These are phyloP conservation scores for Hydnum rufescens DNA, from an alignment of 768 basidiomycete species.

Conservation along the genomic window DNA sequence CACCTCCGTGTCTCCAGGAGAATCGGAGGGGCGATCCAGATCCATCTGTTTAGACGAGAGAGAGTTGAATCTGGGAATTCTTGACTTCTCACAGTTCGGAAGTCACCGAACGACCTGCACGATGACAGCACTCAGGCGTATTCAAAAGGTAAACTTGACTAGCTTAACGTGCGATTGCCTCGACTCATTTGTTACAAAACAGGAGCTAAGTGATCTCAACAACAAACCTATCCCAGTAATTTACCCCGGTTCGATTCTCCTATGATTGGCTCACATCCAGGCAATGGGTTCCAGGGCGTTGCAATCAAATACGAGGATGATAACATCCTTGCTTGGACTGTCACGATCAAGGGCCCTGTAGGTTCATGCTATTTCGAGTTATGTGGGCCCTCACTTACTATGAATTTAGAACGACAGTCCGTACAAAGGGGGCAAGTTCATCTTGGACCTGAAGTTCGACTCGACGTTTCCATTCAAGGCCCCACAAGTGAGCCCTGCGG, in stretches of 20 bases:
- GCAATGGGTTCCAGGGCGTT: conserved; percentile 29
- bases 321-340: conserved; percentile 62
- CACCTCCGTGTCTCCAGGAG: not conserved
- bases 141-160: conserved; percentile 45
- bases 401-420: conserved; percentile 65
- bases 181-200: not conserved
- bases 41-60: not conserved
- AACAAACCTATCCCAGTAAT: conserved; percentile 43
- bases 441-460: conserved; percentile 54
- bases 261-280: not conserved
- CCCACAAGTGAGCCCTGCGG: conserved; percentile 20
- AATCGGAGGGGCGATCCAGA: not conserved
- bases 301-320: conserved; percentile 43
- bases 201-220: conserved; percentile 51
- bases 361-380: conserved; percentile 14
- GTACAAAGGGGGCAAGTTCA: conserved; percentile 65
- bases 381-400: not conserved
- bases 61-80: not conserved
- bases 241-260: not conserved
- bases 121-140: conserved; percentile 29
- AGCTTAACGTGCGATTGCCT: not conserved
- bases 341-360: conserved; percentile 54
- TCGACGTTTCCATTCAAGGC: conserved; percentile 77
- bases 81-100: conserved; percentile 7
- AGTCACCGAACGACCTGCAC: not conserved